Evolutionary conservation across 2,329 filamentous ascomycete species (phyloP), one percentile per base, ranked within the genome.

Genomic region (Sporothrix luriei): DNA sequence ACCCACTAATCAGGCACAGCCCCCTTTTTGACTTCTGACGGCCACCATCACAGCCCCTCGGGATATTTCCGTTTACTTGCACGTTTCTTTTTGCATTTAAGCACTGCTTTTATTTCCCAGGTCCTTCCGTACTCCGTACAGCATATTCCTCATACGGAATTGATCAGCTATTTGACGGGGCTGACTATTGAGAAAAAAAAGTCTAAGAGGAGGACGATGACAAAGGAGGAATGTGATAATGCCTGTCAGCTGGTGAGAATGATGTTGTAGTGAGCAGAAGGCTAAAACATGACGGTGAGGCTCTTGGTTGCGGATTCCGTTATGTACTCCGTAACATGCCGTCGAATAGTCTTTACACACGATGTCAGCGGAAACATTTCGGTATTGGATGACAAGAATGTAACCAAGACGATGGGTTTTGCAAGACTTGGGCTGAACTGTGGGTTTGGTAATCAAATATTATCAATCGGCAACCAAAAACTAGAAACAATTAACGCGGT

Each of bases 1-100:
- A 6, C 11, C 38, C 57, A 62, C 57, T 46, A 16, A 43, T 26
- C 57, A 46, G 57, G 57, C 57, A 62, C 57, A 62, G 57, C 57
- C 57, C 57, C 57, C 38, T 62, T 62, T 62, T 62, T 62, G n/a
- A 62, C 57, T 62, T 62, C 57, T 43, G 38, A 62, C 57, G n/a
- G 21, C 40, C 40, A n/a, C 38, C 13, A 19, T 46, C 57, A 62
- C 57, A 62, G 57, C 57, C 57, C 57, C 57, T 46, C 57, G 38
- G 57, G 38, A 46, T 46, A 46, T 62, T 62, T 62, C 57, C 38
- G 24, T 46, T 26, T 62, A 10, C 33, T 24, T 19, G 55, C 29
- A 21, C 33, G 33, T 43, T 61, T 33, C 43, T 61, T 61, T 57
- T 61, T 61, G 33, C 21, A 40, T 40, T 38, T 14, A 26, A 46